Evolutionary conservation across 2,329 filamentous ascomycete genomes (phyloP).

Genomic region (Colletotrichum siamense): DNA sequence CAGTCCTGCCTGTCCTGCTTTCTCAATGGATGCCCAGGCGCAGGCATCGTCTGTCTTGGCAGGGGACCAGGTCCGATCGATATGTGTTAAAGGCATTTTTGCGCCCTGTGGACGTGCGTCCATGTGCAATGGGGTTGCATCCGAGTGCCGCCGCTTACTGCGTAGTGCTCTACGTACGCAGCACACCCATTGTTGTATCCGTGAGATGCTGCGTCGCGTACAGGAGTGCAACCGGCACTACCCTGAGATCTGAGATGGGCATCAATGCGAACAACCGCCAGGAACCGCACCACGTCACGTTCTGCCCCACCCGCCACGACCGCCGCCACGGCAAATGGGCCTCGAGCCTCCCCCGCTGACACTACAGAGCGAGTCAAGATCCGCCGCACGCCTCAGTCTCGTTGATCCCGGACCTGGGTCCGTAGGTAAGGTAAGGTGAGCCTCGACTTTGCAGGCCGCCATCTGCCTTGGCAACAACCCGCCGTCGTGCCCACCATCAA

Average conservation of each 20-base stretch:
- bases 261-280: conserved; percentile 6
- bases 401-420: background rate
- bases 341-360: background rate
- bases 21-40: background rate
- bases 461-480: background rate
- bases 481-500: background rate
- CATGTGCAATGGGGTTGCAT: background rate
- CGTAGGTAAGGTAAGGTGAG: background rate
- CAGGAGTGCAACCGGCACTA: background rate
- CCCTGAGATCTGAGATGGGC: conserved; percentile 10
- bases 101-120: background rate
- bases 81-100: background rate
- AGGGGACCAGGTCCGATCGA: background rate
- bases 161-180: too few relatives aligned
- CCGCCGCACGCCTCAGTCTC: background rate
- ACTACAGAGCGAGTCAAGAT: background rate
- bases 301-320: background rate
- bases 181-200: background rate
- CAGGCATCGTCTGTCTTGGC: conserved; percentile 7
- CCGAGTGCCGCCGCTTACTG: background rate
- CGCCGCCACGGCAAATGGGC: background rate
- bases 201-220: background rate
- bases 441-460: background rate
- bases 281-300: background rate
- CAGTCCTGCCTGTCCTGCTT: background rate